Evolutionary conservation across 306 rosid species (phyloP).

Genomic region (Ormosia emarginata): DNA sequence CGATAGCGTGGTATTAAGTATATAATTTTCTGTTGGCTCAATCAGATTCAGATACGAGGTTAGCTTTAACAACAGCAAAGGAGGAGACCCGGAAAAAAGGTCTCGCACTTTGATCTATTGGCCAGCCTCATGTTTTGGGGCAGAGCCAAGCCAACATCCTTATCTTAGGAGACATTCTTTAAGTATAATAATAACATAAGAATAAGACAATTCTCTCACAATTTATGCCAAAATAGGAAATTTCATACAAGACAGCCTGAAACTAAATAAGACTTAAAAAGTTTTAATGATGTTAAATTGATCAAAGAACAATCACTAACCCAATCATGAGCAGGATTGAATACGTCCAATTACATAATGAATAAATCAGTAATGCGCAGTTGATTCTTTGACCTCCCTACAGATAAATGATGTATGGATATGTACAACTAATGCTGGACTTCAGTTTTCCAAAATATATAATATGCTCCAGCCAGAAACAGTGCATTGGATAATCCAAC

Average conservation of each 20-base stretch:
- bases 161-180: not conserved
- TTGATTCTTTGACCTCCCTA: constrained; percentile 7
- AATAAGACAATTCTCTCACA: not conserved
- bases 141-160: not conserved
- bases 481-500: not conserved
- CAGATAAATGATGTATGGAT: constrained; percentile 15
- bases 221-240: not conserved
- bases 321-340: not conserved
- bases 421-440: constrained; percentile 20
- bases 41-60: not conserved
- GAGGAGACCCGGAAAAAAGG: not conserved
- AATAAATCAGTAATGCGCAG: not conserved
- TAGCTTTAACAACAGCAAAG: not conserved
- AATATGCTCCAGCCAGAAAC: constrained; percentile 15
- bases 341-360: not conserved
- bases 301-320: not conserved
- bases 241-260: not conserved
- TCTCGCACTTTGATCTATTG: not conserved
- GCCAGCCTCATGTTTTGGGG: not conserved
- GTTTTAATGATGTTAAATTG: not conserved
- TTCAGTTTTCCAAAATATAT: not conserved
- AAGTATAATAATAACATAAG: not conserved
- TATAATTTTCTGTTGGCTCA: constrained; percentile 9
- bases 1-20: not conserved
- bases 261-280: not conserved